Conservation (phyloP, 345 rosid genomes). For the Salix dunnii region DNA sequence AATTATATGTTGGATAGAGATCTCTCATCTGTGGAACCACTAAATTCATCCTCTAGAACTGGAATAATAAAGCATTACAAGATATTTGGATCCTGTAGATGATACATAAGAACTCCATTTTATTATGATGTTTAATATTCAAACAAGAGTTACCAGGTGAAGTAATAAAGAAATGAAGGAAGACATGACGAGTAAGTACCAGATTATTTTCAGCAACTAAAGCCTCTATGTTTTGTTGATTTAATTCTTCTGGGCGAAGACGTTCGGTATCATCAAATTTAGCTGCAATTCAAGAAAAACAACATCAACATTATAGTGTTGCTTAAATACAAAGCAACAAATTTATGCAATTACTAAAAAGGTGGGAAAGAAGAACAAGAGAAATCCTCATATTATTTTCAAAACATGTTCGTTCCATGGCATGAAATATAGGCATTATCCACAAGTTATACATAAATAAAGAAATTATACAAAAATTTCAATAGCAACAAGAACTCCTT, state of each 20-base stretch:
- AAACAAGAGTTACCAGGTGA: neutral
- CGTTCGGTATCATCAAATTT: constrained; percentile 75
- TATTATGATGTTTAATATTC: neutral
- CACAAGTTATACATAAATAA: too few species aligned
- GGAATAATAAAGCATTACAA: neutral
- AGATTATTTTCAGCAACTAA: constrained; percentile 94
- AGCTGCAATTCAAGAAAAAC: constrained; percentile 43
- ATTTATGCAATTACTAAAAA: too few species aligned
- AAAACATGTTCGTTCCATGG: neutral
- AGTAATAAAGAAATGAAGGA: neutral
- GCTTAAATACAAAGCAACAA: neutral
- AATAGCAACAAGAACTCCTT: too few species aligned
- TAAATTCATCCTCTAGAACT: constrained; percentile 1
- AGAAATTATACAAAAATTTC: too few species aligned
- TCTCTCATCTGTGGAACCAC: constrained; percentile 2
- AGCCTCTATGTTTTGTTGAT: constrained; percentile 98
- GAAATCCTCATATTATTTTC: neutral
- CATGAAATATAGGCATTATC: neutral
- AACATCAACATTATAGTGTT: constrained; percentile 5
- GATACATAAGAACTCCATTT: neutral
- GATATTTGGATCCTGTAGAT: neutral
- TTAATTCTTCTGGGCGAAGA: constrained; percentile 94
- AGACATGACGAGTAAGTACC: constrained; percentile 38
- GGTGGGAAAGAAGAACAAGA: neutral
- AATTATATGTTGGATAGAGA: neutral